Evolutionary conservation across 768 basidiomycete genomes (phyloP).

Genomic region (Boletus subcaerulescens): DNA sequence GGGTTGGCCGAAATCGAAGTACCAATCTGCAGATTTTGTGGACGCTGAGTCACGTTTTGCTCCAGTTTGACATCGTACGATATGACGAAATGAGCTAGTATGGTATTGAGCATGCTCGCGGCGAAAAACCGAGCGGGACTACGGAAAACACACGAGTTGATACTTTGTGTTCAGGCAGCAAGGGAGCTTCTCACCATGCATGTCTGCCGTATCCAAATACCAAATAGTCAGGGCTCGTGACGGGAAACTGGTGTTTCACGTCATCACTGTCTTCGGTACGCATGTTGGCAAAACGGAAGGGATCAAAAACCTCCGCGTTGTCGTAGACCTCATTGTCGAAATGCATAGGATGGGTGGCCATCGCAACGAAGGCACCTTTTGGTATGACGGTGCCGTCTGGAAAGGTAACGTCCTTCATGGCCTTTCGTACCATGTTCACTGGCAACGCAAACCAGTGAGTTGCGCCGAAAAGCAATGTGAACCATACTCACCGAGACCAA

Average conservation of each 20-base stretch:
- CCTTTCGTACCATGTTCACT: constrained; percentile 11
- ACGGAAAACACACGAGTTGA: background rate
- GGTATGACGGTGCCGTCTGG: constrained; percentile 40
- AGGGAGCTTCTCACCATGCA: constrained; percentile 8
- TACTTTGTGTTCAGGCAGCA: no score
- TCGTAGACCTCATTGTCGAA: constrained; percentile 27
- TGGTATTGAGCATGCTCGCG: constrained; percentile 2
- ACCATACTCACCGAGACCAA: constrained; percentile 20
- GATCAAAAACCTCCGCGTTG: constrained; percentile 24
- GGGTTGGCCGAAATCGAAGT: constrained; percentile 2
- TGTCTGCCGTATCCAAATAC: constrained; percentile 34
- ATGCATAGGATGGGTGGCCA: constrained; percentile 25
- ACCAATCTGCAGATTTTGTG: constrained; percentile 1
- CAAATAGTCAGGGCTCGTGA: constrained; percentile 32
- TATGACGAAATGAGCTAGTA: constrained; percentile 15
- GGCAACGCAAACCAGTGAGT: background rate
- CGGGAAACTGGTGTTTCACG: constrained; percentile 33
- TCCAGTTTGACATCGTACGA: constrained; percentile 21
- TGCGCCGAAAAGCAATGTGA: no score
- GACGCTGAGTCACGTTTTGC: background rate
- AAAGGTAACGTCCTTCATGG: constrained; percentile 20
- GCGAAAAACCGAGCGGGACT: constrained; percentile 21
- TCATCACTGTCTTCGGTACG: constrained; percentile 29
- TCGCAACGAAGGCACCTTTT: constrained; percentile 26
- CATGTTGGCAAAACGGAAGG: constrained; percentile 40